Evolutionary conservation across 163 green algal genomes (phyloP).

Genomic region (Scenedesmus sp.): DNA sequence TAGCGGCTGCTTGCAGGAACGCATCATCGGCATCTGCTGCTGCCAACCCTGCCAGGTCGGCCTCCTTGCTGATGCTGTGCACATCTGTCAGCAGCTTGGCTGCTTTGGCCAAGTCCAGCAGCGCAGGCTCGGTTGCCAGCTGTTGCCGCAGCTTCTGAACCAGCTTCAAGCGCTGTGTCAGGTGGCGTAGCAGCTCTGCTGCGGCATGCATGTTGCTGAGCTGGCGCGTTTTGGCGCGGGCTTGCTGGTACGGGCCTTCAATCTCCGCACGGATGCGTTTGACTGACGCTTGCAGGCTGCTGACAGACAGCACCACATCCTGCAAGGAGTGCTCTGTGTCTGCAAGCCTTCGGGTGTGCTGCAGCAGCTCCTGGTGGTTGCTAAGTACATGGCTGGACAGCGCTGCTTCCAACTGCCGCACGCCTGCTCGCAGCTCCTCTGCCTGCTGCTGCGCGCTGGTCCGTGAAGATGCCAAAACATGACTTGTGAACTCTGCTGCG

Average conservation of each 20-base stretch:
- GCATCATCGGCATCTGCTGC: conserved; percentile 77
- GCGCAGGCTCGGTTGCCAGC: conserved; percentile 58
- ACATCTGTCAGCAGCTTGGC: conserved; percentile 92
- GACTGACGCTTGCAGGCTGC: conserved; percentile 83
- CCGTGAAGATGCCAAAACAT: conserved; percentile 73
- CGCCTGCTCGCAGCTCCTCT: conserved; percentile 77
- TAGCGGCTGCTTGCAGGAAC: conserved; percentile 75
- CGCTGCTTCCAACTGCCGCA: conserved; percentile 73
- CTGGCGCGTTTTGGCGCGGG: conserved; percentile 81
- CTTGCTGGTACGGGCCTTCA: conserved; percentile 81
- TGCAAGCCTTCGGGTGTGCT: conserved; percentile 71
- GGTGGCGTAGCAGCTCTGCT: conserved; percentile 83
- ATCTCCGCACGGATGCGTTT: conserved; percentile 85
- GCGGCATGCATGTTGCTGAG: conserved; percentile 88
- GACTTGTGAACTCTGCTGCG: conserved; percentile 80
- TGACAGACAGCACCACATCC: conserved; percentile 79
- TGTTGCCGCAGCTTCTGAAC: conserved; percentile 71
- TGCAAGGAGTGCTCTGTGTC: conserved; percentile 79
- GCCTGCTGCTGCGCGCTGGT: conserved; percentile 77
- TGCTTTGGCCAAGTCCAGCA: conserved; percentile 90
- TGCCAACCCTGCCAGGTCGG: conserved; percentile 79
- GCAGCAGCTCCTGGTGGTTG: conserved; percentile 73
- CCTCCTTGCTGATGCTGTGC: conserved; percentile 65
- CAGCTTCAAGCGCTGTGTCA: conserved; percentile 88
- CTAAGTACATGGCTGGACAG: conserved; percentile 68